Evolutionary conservation across 176 grass and related monocot species (phyloP).

Genomic region (Phoenix roebelenii): DNA sequence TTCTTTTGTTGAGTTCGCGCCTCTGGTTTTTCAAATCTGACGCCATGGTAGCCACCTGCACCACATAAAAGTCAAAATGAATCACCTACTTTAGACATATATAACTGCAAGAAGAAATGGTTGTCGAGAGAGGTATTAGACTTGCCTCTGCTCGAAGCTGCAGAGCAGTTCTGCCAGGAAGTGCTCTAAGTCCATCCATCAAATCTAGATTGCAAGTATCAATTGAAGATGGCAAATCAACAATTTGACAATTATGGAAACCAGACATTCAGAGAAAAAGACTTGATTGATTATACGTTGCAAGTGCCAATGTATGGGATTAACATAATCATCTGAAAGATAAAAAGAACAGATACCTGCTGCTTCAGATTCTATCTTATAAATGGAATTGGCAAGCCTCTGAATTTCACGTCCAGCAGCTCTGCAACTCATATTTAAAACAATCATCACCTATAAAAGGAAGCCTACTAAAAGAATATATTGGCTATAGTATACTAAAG

Average conservation of each 20-base stretch:
- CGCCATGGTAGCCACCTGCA: conserved; percentile 84
- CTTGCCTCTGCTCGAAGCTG: conserved; percentile 78
- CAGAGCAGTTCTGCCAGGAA: conserved; percentile 73
- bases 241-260: too few species aligned
- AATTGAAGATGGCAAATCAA: too few species aligned
- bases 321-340: too few species aligned
- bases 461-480: not conserved
- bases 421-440: conserved; percentile 26
- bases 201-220: conserved; percentile 32
- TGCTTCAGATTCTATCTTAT: conserved; percentile 75
- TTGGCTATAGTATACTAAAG: not conserved
- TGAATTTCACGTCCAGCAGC: conserved; percentile 83
- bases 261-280: too few species aligned
- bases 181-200: conserved; percentile 65
- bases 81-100: too few species aligned
- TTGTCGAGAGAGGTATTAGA: conserved; percentile 1
- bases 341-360: conserved; percentile 38
- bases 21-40: conserved; percentile 68
- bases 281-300: too few species aligned
- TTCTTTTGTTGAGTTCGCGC: conserved; percentile 50
- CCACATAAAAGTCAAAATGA: too few species aligned
- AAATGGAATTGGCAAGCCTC: conserved; percentile 60
- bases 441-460: conserved; percentile 9
- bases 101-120: not conserved
- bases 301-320: too few species aligned